These are phyloP conservation scores for Stemphylium beticola DNA, from an alignment of 2,329 filamentous ascomycete species.

Conservation along the genomic window DNA sequence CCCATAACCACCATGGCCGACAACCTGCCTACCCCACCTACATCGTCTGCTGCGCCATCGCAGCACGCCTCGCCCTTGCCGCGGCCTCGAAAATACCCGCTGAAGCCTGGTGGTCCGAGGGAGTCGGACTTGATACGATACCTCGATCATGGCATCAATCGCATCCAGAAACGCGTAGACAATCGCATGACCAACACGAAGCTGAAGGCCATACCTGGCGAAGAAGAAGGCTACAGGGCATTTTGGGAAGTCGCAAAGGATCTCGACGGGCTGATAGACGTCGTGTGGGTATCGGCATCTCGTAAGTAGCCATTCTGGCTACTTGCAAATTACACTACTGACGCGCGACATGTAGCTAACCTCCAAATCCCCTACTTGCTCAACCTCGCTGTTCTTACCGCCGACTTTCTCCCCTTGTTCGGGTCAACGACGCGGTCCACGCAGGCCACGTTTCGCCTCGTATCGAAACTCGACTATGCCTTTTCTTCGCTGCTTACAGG, in stretches of 20 bases:
- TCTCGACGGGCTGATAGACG: constrained; percentile 74
- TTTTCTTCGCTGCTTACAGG: constrained; percentile 78
- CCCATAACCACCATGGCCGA: constrained; percentile 10
- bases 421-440: constrained; percentile 68
- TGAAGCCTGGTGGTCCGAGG: constrained; percentile 63
- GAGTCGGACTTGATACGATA: constrained; percentile 65
- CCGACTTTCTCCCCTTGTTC: constrained; percentile 75
- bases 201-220: constrained; percentile 51
- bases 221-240: constrained; percentile 61
- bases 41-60: constrained; percentile 54
- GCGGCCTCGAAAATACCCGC: constrained; percentile 58
- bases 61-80: constrained; percentile 55
- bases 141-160: constrained; percentile 58
- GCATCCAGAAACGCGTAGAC: constrained; percentile 36
- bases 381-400: constrained; percentile 74
- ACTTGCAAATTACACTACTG: neutral
- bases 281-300: constrained; percentile 86
- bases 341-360: constrained; percentile 59
- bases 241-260: constrained; percentile 77
- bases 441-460: constrained; percentile 69
- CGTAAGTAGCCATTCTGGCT: constrained; percentile 62
- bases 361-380: constrained; percentile 86
- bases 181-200: constrained; percentile 52
- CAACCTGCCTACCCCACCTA: constrained; percentile 54
- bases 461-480: constrained; percentile 81